Conservation (phyloP, 768 basidiomycete species). For the Tulasnella sp. region DNA sequence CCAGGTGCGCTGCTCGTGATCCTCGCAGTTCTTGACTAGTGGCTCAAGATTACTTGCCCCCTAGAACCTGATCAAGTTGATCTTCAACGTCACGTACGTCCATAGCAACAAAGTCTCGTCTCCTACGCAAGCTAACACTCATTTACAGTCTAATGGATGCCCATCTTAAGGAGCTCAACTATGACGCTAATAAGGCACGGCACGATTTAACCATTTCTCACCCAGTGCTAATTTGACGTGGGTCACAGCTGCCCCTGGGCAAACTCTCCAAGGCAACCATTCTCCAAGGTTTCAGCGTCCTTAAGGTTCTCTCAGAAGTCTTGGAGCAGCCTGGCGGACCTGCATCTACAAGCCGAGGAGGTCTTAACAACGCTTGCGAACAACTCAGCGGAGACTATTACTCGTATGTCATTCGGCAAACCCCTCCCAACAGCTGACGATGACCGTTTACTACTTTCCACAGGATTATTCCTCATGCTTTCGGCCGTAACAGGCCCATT, state of each 20-base stretch:
- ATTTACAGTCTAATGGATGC: conserved; percentile 43
- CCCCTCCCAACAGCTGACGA: background rate
- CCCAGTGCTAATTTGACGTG: background rate
- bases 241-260: conserved; percentile 44
- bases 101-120: background rate
- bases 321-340: conserved; percentile 41
- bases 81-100: conserved; percentile 34
- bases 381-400: conserved; percentile 48
- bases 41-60: background rate
- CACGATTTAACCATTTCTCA: background rate
- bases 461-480: conserved; percentile 57
- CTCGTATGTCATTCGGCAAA: conserved; percentile 37
- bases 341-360: conserved; percentile 35
- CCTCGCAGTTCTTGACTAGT: background rate
- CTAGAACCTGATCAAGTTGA: conserved; percentile 21
- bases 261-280: conserved; percentile 57
- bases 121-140: background rate
- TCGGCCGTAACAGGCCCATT: conserved; percentile 43
- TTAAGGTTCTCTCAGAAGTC: conserved; percentile 51
- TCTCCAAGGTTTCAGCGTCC: conserved; percentile 48
- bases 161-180: conserved; percentile 53
- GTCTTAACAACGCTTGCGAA: conserved; percentile 35
- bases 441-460: background rate
- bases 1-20: conserved; percentile 19
- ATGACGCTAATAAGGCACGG: conserved; percentile 47